Conservation (phyloP, 768 basidiomycete species). For the Pseudohyphozyma bogoriensis region DNA sequence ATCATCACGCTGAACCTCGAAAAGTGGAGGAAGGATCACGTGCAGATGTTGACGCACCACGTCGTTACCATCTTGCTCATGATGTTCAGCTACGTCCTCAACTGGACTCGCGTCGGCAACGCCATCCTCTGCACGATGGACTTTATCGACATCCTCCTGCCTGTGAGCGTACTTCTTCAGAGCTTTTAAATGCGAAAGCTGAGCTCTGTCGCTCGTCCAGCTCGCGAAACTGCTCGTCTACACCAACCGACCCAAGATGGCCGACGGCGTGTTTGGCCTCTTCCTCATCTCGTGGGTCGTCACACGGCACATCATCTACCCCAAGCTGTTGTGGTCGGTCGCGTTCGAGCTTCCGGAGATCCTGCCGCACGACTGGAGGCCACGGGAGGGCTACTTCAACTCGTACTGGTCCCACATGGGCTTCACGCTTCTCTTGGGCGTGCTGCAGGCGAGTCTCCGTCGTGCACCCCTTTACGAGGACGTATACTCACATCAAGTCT, state of each 20-base stretch:
- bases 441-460: slow-evolving; percentile 43
- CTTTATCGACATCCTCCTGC: slow-evolving; percentile 70
- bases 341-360: slow-evolving; percentile 47
- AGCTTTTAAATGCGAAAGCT: slow-evolving; percentile 36
- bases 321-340: slow-evolving; percentile 56
- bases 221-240: slow-evolving; percentile 91
- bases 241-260: slow-evolving; percentile 52
- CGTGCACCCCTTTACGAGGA: slow-evolving; percentile 78
- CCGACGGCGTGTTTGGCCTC: slow-evolving; percentile 63
- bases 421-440: slow-evolving; percentile 44
- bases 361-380: slow-evolving; percentile 53
- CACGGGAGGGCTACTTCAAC: slow-evolving; percentile 50
- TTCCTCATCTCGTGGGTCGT: slow-evolving; percentile 87
- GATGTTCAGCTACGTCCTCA: slow-evolving; percentile 62
- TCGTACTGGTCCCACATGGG: slow-evolving; percentile 42
- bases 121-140: slow-evolving; percentile 90
- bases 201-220: background rate
- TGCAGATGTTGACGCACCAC: slow-evolving; percentile 70
- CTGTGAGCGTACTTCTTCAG: too few relatives aligned
- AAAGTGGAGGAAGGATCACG: slow-evolving; percentile 79
- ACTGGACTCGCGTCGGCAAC: slow-evolving; percentile 81
- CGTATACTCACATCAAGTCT: background rate
- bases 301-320: slow-evolving; percentile 76
- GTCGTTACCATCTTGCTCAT: slow-evolving; percentile 76
- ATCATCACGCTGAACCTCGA: slow-evolving; percentile 87